A percentile compares a stretch with the other conserved stretches of the same genome.
phyloP scores from a whole-genome alignment of 2,329 filamentous ascomycete species.

The Colletotrichum costaricense region DNA sequence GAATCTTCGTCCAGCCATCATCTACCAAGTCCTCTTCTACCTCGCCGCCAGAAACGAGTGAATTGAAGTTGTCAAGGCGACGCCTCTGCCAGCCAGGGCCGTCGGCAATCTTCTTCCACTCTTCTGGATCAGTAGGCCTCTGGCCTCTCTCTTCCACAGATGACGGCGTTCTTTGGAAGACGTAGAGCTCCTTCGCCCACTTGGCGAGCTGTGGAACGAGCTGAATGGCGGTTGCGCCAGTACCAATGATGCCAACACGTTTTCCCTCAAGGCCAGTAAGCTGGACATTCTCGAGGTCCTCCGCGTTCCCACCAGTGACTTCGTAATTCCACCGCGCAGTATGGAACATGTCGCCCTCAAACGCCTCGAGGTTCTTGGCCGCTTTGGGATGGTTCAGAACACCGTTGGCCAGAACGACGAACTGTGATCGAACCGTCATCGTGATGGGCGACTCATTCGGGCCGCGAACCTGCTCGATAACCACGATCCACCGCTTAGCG shows the following conservation, averaged over 20 bases:
- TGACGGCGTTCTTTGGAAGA: conserved; percentile 68
- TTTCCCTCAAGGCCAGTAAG: conserved; percentile 58
- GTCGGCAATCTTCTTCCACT: conserved; percentile 51
- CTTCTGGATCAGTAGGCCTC: conserved; percentile 51
- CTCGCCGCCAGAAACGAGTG: conserved; percentile 46
- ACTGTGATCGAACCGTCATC: conserved; percentile 51
- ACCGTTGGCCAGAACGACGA: conserved; percentile 52
- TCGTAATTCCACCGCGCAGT: conserved; percentile 59
- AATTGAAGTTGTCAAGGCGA: conserved; percentile 57
- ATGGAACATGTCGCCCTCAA: conserved; percentile 56
- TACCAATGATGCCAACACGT: conserved; percentile 61
- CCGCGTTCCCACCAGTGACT: conserved; percentile 52
- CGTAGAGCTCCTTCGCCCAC: conserved; percentile 61
- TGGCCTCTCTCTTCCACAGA: conserved; percentile 52
- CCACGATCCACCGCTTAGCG: conserved; percentile 38
- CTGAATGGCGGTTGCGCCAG: conserved; percentile 61
- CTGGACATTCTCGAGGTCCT: conserved; percentile 51
- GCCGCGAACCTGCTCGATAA: conserved; percentile 41
- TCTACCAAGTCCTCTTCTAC: conserved; percentile 54
- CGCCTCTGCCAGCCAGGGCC: conserved; percentile 61
- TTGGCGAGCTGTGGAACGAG: conserved; percentile 56
- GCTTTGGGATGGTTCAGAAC: conserved; percentile 53
- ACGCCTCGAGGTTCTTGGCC: conserved; percentile 55
- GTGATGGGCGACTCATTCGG: conserved; percentile 39
- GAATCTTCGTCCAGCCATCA: conserved; percentile 60